Conservation (phyloP, 495 filamentous ascomycete species). For the Penicillium robsamsonii region DNA sequence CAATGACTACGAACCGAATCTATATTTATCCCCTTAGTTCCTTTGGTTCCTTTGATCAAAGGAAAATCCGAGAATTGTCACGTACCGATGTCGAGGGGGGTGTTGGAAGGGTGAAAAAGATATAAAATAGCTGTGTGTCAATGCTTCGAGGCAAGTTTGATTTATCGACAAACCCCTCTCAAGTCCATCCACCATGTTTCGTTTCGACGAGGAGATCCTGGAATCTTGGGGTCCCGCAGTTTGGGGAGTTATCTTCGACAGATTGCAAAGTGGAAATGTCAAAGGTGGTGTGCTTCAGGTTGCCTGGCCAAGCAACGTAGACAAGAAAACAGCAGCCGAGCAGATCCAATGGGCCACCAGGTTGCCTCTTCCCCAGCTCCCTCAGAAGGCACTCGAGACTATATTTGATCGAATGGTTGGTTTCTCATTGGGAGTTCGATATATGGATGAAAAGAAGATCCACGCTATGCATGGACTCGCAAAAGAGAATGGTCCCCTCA, state of each 20-base stretch:
- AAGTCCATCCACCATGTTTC: background rate
- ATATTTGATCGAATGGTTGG: background rate
- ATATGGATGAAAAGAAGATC: conserved; percentile 6
- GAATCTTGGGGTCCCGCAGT: background rate
- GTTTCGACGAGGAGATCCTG: background rate
- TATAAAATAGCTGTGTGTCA: background rate
- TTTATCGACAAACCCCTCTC: background rate
- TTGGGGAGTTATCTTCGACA: conserved; percentile 1
- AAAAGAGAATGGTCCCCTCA: background rate
- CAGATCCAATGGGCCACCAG: conserved; percentile 2
- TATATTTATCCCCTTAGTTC: background rate
- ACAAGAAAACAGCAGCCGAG: background rate
- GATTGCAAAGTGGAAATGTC: conserved; percentile 2
- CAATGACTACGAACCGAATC: background rate
- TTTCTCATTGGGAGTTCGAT: background rate
- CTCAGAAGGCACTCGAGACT: background rate
- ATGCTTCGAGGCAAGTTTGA: background rate
- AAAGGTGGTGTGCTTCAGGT: background rate
- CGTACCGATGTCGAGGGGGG: background rate
- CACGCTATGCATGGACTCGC: background rate
- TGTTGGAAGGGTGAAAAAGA: background rate
- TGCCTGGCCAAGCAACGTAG: background rate
- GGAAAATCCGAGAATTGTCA: background rate
- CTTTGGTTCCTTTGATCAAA: background rate
- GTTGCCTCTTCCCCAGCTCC: background rate